Evolutionary conservation across 345 rosid species (phyloP).

Genomic region (Excoecaria agallocha): DNA sequence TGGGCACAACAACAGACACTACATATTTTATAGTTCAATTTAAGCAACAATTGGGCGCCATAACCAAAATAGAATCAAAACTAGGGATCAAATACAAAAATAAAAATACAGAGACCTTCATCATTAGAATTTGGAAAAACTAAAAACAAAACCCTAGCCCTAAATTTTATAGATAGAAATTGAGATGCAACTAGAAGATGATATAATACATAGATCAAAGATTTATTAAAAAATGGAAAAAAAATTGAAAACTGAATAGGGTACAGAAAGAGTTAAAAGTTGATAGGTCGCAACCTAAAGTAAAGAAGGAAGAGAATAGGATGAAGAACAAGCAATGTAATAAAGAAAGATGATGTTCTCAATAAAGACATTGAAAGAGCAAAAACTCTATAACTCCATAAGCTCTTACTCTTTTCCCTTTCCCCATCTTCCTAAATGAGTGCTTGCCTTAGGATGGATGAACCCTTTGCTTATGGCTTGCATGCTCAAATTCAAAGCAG

Average conservation of each 20-base stretch:
- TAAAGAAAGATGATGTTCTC: too few species aligned
- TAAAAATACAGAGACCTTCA: background rate
- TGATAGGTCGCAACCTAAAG: too few species aligned
- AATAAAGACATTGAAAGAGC: too few species aligned
- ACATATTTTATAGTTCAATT: constrained; percentile 35
- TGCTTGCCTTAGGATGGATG: too few species aligned
- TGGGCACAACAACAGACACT: background rate
- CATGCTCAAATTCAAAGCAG: too few species aligned
- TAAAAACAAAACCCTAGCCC: background rate
- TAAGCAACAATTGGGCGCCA: constrained; percentile 31
- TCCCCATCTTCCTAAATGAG: too few species aligned
- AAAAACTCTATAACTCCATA: too few species aligned
- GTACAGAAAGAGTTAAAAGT: too few species aligned
- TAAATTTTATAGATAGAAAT: background rate
- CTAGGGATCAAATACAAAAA: constrained; percentile 36
- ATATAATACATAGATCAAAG: background rate
- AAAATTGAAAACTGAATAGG: background rate
- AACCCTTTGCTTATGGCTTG: too few species aligned
- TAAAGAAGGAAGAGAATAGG: too few species aligned
- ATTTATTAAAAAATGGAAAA: background rate
- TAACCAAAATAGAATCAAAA: constrained; percentile 33
- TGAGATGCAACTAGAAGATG: background rate
- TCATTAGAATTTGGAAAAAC: background rate
- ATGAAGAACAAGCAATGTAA: too few species aligned
- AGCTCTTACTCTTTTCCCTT: too few species aligned